A percentile compares a stretch with the other conserved stretches of the same genome.
These are phyloP conservation scores for Aspergillus sergii DNA, from an alignment of 2,329 filamentous ascomycete species.

Conservation along the genomic window DNA sequence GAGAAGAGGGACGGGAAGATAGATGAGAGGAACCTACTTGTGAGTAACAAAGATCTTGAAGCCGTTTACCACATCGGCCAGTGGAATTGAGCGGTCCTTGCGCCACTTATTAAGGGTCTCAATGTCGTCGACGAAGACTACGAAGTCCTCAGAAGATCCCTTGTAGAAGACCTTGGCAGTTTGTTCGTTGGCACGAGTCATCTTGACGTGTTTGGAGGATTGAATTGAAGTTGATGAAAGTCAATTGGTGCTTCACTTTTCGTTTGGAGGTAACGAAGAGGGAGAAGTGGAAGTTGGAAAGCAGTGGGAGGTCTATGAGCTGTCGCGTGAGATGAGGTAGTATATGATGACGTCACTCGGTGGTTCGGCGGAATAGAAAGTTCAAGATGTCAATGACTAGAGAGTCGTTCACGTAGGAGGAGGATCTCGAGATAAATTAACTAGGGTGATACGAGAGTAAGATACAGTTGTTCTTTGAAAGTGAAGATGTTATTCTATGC, in stretches of 20 bases:
- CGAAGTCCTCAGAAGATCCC: conserved; percentile 70
- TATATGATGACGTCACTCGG: conserved; percentile 26
- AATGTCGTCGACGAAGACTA: conserved; percentile 55
- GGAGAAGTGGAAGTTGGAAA: neutral
- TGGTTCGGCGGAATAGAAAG: neutral
- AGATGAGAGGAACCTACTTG: conserved; percentile 63
- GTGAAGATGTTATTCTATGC: neutral
- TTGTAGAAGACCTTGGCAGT: conserved; percentile 85
- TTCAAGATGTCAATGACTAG: neutral
- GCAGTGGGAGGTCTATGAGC: neutral
- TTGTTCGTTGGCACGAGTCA: conserved; percentile 71
- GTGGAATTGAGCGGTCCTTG: conserved; percentile 73
- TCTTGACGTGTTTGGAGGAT: conserved; percentile 36
- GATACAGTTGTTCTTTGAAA: neutral
- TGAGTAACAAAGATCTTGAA: conserved; percentile 91
- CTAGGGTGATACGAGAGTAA: neutral
- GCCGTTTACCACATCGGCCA: conserved; percentile 81
- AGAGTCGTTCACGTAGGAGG: no score
- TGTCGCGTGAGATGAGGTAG: conserved; percentile 9
- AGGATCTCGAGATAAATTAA: no score
- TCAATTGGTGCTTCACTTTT: neutral
- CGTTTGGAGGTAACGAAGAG: neutral
- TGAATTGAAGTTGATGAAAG: conserved; percentile 7
- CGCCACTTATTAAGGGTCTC: conserved; percentile 78
- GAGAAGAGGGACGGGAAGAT: neutral